Conservation (phyloP, 1,284 basidiomycete genomes). For the Marasmius tenuissimus region DNA sequence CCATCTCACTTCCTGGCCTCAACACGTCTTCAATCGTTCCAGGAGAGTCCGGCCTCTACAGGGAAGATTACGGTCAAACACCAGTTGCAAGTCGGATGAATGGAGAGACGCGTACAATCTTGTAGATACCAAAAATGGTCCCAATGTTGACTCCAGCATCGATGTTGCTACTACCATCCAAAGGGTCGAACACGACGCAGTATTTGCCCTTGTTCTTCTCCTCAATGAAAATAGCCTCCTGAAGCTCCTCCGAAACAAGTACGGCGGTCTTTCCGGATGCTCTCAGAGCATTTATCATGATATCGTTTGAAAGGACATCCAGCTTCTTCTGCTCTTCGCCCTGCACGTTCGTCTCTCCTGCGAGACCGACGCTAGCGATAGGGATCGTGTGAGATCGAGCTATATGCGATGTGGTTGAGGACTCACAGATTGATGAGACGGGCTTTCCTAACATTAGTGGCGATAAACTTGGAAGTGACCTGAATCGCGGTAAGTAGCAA, state of each 20-base stretch:
- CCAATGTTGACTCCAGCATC: constrained; percentile 99
- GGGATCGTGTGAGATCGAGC: not conserved
- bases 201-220: constrained; percentile 79
- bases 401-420: not conserved
- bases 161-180: constrained; percentile 98
- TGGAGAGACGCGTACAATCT: constrained; percentile 57
- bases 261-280: constrained; percentile 96
- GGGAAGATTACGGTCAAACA: not conserved
- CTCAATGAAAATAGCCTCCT: constrained; percentile 90
- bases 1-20: constrained; percentile 95
- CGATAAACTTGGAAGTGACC: constrained; percentile 95
- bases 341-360: constrained; percentile 95
- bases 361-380: constrained; percentile 80
- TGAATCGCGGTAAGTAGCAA: constrained; percentile 94
- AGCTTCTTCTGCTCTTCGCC: constrained; percentile 99
- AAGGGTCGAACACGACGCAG: constrained; percentile 98
- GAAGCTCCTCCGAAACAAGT: constrained; percentile 95
- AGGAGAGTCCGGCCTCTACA: constrained; percentile 70
- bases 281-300: constrained; percentile 96
- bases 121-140: constrained; percentile 99
- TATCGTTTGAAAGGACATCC: constrained; percentile 97
- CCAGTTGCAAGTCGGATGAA: constrained; percentile 2
- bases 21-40: constrained; percentile 88
- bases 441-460: constrained; percentile 96
- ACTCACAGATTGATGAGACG: constrained; percentile 95